Base-by-base conservation (phyloP, 805 yeast genomes). In the Kodamaea hsintzibuensis region DNA sequence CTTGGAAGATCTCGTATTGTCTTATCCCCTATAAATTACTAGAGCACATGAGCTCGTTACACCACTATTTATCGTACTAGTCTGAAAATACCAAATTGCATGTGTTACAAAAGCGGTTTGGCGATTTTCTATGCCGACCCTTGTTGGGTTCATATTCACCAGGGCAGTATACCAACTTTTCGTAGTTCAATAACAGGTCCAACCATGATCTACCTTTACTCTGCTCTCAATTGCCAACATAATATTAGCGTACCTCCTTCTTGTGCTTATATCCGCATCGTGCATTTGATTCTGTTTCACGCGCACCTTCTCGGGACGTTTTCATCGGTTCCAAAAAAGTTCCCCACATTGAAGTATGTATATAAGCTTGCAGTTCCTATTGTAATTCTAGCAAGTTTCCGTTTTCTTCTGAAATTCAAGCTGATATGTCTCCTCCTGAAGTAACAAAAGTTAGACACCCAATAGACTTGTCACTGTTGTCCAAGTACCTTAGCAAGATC, bases 391-490 rank as follows among this genome's bases (percentile, higher is more conserved):
- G 35, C 35, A 30, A 30, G 13, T 30, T 33, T 45, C 40, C 13
- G 17, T 44, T 22, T 16, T 18, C 45, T 7, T 13, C 37, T 27
- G 19, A 18, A 9, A n/a, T 8, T 6, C n/a, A 10, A 13, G 49
- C 27, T 16, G 16, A 12, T n/a, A 57, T 57, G 60, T 42, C 57
- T 8, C 37, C 51, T 13, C 59, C 66, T 39, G 63, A 61, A 38
- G 66, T 71, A 7, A 69, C 77, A 0, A 69, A 69, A 22, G 68
- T 76, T 14, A 64, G 80, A 60, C 67, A 65, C 45, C 67, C 73
- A 0, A 58, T 76, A 14, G 69, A 74, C 52, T 54, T 62, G 7
- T 61, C 47, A 6, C 58, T 53, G 2, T 60, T 76, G 22, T 62
- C 57, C 19, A 35, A 42, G 12, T 75, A 61, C 57, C 57, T 75